Base-by-base conservation (phyloP, 768 basidiomycete genomes). In the Mrakia gelida region DNA sequence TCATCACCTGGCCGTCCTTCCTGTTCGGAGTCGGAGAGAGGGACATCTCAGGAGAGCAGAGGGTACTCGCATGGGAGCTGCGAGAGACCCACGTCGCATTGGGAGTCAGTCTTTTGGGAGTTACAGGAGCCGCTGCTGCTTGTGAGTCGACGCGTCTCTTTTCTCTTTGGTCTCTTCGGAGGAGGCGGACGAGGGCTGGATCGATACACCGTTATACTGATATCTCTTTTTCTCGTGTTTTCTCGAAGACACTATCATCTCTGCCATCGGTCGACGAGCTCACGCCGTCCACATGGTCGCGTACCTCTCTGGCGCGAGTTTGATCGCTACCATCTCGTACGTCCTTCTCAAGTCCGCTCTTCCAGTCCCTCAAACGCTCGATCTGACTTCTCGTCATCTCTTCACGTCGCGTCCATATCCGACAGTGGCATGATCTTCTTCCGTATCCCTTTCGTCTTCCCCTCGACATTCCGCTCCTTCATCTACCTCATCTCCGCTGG, bases 1-100 rank as follows among this genome's bases (percentile, higher is more conserved):
- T 94, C 11, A 93, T 97, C 71, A 92, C 93, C 16, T 87, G 92
- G 52, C 94, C 94, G 0, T 85, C 87, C 0, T 89, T 90, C 73
- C 80, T 97, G 10, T 95, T 97, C 80, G 91, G 90, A 11, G 52
- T n/a, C 0, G 38, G 34, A n/a, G 75, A 75, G 11, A 73, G 75
- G n/a, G 59, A 72, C 45, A 30, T 38, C n/a, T 41, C 70, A 32
- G 75, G 52, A 21, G 77, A 77, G n/a, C n/a, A n/a, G 72, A 77
- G 45, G 63, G 61, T 54, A 23, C 52, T 72, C 26, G 62, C 45
- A 13, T 62, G 59, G 77, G 49, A 41, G 30, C 23, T 76, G 1
- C 77, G 76, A 9, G 61, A 74, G 0, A 75, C 73, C 16, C 77
- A 80, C 65, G 68, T 81, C 1, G 32, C 77, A 18, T n/a, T 41